phyloP scores from a whole-genome alignment of 2,329 filamentous ascomycete species.

The Ceratocystis colombiana region DNA sequence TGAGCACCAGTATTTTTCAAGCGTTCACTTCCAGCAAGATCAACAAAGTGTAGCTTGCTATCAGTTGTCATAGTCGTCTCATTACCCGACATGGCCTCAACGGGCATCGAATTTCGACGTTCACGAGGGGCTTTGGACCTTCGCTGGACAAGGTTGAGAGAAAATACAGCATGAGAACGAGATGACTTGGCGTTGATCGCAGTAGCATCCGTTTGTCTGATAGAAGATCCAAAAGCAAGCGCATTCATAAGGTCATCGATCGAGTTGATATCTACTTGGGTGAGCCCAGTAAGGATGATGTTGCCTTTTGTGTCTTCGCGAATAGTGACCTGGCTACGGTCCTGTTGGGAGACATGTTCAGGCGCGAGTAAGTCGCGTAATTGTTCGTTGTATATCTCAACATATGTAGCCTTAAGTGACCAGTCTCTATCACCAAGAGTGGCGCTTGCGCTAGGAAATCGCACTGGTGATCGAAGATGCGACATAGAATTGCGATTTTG shows the following conservation, averaged over 20 bases:
- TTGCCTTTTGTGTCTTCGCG: constrained; percentile 91
- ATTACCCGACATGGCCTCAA: constrained; percentile 65
- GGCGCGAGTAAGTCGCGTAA: constrained; percentile 79
- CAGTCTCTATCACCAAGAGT: constrained; percentile 63
- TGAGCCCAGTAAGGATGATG: constrained; percentile 83
- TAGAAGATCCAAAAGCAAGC: constrained; percentile 82
- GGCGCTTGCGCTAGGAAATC: constrained; percentile 49
- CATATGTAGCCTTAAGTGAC: constrained; percentile 88
- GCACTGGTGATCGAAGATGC: constrained; percentile 67
- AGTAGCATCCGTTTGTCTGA: constrained; percentile 92
- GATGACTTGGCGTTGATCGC: constrained; percentile 97
- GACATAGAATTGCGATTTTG: constrained; percentile 58
- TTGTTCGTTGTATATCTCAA: constrained; percentile 97
- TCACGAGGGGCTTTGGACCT: constrained; percentile 57
- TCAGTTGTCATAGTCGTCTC: constrained; percentile 73
- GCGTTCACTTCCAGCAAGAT: constrained; percentile 91
- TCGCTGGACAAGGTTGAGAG: constrained; percentile 81
- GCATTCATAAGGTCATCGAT: constrained; percentile 84
- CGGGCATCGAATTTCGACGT: constrained; percentile 76
- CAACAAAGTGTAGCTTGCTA: constrained; percentile 97
- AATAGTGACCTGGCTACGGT: constrained; percentile 75
- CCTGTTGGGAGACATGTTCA: constrained; percentile 56
- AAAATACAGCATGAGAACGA: constrained; percentile 94
- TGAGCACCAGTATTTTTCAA: constrained; percentile 95
- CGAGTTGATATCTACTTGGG: constrained; percentile 78